Percentiles rank a stretch among this genome's conserved stretches.
Evolutionary conservation across 371 early-diverging fungal species (phyloP).

Genomic region (Rhizopus delemar): DNA sequence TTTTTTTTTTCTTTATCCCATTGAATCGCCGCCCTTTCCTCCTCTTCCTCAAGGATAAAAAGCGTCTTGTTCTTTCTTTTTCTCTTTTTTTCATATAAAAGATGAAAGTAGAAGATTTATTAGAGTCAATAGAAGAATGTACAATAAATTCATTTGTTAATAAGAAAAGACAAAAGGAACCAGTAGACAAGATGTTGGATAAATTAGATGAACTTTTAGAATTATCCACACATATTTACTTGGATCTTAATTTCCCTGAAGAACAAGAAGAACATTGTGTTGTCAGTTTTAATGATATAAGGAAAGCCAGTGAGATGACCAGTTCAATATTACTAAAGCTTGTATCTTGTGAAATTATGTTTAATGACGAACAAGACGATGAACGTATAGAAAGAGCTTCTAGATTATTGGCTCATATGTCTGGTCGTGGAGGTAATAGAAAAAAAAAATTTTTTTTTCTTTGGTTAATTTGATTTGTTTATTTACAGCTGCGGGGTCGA

Average conservation of each 20-base stretch:
- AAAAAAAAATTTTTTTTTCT: conserved; percentile 6
- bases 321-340: conserved; percentile 27
- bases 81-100: conserved; percentile 1
- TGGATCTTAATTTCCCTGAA: conserved; percentile 21
- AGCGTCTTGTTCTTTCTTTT: conserved; percentile 1
- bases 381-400: conserved; percentile 43
- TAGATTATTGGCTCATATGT: conserved; percentile 44
- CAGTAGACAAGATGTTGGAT: conserved; percentile 23
- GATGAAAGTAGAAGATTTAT: conserved; percentile 1
- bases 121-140: conserved; percentile 7
- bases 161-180: conserved; percentile 5
- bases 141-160: conserved; percentile 1
- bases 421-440: conserved; percentile 50
- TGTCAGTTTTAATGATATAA: conserved; percentile 28
- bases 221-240: conserved; percentile 39
- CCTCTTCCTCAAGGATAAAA: background rate
- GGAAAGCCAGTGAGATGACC: conserved; percentile 28
- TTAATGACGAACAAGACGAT: conserved; percentile 33
- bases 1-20: background rate
- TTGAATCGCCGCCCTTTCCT: conserved; percentile 9
- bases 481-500: conserved; percentile 43
- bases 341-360: conserved; percentile 29
- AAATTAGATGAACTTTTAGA: conserved; percentile 32
- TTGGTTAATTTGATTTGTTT: background rate
- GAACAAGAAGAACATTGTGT: conserved; percentile 27